Evolutionary conservation across 805 yeast species (phyloP), one percentile per base, ranked within the genome.

Genomic region (Suhomyces faveliae): DNA sequence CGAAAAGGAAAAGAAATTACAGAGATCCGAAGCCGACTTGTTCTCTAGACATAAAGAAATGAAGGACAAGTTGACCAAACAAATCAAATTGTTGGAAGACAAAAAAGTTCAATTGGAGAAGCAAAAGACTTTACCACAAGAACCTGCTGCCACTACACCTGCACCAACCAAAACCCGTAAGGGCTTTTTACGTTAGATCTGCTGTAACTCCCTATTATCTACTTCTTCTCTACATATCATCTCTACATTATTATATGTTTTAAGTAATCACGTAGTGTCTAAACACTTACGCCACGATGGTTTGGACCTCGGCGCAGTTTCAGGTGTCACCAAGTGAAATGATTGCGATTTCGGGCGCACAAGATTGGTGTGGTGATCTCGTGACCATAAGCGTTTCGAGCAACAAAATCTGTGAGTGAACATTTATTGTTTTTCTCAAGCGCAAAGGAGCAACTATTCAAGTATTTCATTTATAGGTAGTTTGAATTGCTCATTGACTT

Each of bases 1-100:
- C 50, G 97, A 91, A 71, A 95, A 94, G 83, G 99, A 94, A 71
- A 89, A 90, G 79, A 92, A 92, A 74, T 80, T 94, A 64, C 96
- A 91, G 74, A 88, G 89, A 72, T 89, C 96, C 41, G 99, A 94
- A 74, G 94, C 96, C 49, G 99, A 94, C 70, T 80, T 94, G 63
- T 92, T 92, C 67, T 81, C 94, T 35, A 85, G 95, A 68, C 99
- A 94, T 71, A 89, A 89, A 70, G 98, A 94, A 69, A 91, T 92
- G 92, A 92, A 92, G 71, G 97, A 92, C 63, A 89, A 89, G 71
- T 79, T 94, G 66, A 77, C 86, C 55, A 87, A 87, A 67, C 97
- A 92, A 71, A 82, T 92, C 56, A 86, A 85, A 64, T 81, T 90
- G 60, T 79, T 94, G 62, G 98, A 94, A 68, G 97, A 90, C 56